phyloP scores from a whole-genome alignment of 176 grass and related monocot species.

The Pontederia crassipes region DNA sequence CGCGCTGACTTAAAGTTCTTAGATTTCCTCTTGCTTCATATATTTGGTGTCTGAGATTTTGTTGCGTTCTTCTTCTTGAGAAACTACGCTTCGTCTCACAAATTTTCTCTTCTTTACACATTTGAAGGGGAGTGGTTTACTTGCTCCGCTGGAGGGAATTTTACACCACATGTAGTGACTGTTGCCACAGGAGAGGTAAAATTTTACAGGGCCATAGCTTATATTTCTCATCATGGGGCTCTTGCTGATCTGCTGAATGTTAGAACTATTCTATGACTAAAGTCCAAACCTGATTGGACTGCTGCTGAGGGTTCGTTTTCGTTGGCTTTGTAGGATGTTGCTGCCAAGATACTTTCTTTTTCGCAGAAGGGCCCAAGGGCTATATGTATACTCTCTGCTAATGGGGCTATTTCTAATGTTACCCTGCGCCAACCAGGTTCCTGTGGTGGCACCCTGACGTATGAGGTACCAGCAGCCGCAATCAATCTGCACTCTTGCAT shows the following conservation, averaged over 20 bases:
- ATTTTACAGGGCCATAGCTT: not conserved
- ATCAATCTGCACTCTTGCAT: not conserved
- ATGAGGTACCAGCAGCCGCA: conserved; percentile 34
- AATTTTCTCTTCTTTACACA: not conserved
- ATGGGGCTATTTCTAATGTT: conserved; percentile 80
- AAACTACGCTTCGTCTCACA: not conserved
- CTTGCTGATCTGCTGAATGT: not conserved
- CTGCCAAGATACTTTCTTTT: conserved; percentile 74
- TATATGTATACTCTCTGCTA: conserved; percentile 69
- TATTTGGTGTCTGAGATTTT: not conserved
- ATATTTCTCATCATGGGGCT: not conserved
- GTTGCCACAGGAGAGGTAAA: conserved; percentile 75
- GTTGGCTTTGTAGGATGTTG: conserved; percentile 55
- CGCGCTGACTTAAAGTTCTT: too few species aligned
- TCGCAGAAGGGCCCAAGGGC: conserved; percentile 83
- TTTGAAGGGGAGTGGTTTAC: conserved; percentile 88
- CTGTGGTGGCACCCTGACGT: conserved; percentile 64
- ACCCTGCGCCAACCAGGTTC: conserved; percentile 45
- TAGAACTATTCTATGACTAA: not conserved
- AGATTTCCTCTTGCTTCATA: too few species aligned
- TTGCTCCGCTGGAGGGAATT: conserved; percentile 81
- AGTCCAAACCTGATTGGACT: not conserved
- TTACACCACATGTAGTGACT: conserved; percentile 84
- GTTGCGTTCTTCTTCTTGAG: not conserved
- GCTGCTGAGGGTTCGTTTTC: conserved; percentile 7